These are phyloP conservation scores for Chytridium lagenaria DNA, from an alignment of 371 early-diverging fungal species.

Conservation along the genomic window DNA sequence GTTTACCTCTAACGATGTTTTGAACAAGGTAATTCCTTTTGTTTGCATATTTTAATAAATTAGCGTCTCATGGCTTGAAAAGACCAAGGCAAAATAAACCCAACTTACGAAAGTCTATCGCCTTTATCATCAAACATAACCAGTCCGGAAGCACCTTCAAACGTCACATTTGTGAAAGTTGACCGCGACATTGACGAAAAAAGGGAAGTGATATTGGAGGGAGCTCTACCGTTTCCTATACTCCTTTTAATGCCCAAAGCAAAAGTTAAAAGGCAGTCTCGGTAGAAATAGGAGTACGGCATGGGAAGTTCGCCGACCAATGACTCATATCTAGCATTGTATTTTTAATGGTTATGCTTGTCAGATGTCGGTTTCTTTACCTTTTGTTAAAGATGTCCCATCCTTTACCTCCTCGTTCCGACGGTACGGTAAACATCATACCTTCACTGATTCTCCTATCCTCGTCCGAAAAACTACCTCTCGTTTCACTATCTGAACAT, in stretches of 20 bases:
- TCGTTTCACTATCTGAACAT: background rate
- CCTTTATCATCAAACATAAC: background rate
- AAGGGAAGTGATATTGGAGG: background rate
- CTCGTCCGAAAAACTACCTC: background rate
- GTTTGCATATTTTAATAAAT: background rate
- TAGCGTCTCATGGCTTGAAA: background rate
- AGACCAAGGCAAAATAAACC: background rate
- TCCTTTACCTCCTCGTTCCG: background rate
- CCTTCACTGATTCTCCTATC: slow-evolving; percentile 1
- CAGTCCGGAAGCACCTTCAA: slow-evolving; percentile 2
- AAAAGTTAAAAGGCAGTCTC: slow-evolving; percentile 11
- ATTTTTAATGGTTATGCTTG: background rate
- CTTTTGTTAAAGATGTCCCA: background rate
- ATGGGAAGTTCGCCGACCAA: background rate
- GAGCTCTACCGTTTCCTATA: background rate
- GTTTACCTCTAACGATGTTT: background rate
- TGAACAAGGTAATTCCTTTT: background rate
- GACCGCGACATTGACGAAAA: background rate
- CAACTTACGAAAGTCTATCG: slow-evolving; percentile 8
- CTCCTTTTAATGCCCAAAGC: background rate
- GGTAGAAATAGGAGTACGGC: background rate
- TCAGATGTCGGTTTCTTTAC: background rate
- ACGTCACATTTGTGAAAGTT: background rate
- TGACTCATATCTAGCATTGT: background rate
- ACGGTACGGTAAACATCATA: background rate